Base-by-base conservation (phyloP, 2,329 filamentous ascomycete genomes). In the Penicillium fuscoglaucum region DNA sequence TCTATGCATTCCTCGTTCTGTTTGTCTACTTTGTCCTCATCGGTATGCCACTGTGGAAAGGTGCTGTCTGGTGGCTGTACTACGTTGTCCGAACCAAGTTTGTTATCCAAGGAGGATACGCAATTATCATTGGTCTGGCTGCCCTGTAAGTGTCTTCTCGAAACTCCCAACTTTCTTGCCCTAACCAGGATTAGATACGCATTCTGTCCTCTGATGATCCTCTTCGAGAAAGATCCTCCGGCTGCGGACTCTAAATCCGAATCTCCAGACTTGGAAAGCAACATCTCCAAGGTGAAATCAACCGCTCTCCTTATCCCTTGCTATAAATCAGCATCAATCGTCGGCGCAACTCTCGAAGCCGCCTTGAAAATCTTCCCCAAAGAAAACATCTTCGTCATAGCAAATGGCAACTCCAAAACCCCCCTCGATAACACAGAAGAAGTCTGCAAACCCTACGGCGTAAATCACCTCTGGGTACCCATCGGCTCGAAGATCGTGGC, bases 21-120 rank as follows among this genome's bases (percentile, higher is more conserved):
- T 76, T 80, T 55, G 67, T 79, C 31, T 81, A 81, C 57, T 79
- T 81, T 24, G 75, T 80, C n/a, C 67, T 81, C 1, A 64, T 81
- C 10, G 79, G 79, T 5, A 56, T 75, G 53, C 79, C 79, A 1
- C 58, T 82, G 2, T 82, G 79, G 79, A 75, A 74, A 5, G 79
- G 79, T 4, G 71, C 74, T 6, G 74, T 78, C 1, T 79, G 71
- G 61, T 79, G 74, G 74, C 45, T 79, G 39, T 80, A 77, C 57
- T 76, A 70, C 68, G 61, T 76, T 12, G 71, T 79, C n/a, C 60
- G 64, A 35, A 71, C 72, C 33, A 77, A 78, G 45, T 76, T 78
- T 37, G 31, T 33, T 33, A 33, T 33, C 31, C 31, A 33, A 13
- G 31, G 31, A 33, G 31, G 31, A 33, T 33, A 33, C 12, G 31